phyloP scores from a whole-genome alignment of 768 basidiomycete genomes.

The Suillus luteus region DNA sequence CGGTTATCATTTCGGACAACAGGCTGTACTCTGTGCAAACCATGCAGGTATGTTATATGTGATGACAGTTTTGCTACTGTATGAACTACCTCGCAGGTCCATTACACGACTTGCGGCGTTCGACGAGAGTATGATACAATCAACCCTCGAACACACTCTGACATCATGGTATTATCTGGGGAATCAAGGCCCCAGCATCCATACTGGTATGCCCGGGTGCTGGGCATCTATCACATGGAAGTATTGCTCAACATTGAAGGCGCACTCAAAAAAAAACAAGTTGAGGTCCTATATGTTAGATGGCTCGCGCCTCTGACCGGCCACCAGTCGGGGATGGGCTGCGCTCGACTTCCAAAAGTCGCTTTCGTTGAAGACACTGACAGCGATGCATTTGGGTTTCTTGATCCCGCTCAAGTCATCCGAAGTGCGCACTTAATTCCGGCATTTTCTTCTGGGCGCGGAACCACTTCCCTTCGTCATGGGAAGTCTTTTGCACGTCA shows the following conservation, averaged over 20 bases:
- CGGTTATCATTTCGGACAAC: neutral
- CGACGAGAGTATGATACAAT: conserved; percentile 10
- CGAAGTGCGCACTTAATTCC: conserved; percentile 10
- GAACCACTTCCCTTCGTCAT: neutral
- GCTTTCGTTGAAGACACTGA: conserved; percentile 3
- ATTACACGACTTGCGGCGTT: conserved; percentile 26
- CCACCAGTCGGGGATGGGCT: neutral
- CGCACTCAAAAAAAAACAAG: neutral
- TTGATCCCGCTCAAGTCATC: conserved; percentile 7
- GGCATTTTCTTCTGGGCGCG: neutral
- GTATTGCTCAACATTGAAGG: neutral
- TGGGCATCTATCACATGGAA: conserved; percentile 15
- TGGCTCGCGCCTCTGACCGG: neutral
- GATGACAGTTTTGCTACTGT: too few relatives aligned
- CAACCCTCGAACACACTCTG: conserved; percentile 33
- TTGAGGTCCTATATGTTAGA: neutral
- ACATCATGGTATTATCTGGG: conserved; percentile 33
- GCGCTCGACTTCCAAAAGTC: neutral
- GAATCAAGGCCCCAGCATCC: too few relatives aligned
- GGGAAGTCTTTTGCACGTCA: neutral
- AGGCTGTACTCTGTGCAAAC: neutral
- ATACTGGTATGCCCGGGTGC: too few relatives aligned
- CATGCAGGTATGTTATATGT: neutral
- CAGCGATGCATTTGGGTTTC: conserved; percentile 6
- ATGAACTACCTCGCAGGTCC: neutral